A percentile compares a stretch with the other conserved stretches of the same genome.
phyloP scores from a whole-genome alignment of 2,329 filamentous ascomycete species.

The Cordyceps javanica region DNA sequence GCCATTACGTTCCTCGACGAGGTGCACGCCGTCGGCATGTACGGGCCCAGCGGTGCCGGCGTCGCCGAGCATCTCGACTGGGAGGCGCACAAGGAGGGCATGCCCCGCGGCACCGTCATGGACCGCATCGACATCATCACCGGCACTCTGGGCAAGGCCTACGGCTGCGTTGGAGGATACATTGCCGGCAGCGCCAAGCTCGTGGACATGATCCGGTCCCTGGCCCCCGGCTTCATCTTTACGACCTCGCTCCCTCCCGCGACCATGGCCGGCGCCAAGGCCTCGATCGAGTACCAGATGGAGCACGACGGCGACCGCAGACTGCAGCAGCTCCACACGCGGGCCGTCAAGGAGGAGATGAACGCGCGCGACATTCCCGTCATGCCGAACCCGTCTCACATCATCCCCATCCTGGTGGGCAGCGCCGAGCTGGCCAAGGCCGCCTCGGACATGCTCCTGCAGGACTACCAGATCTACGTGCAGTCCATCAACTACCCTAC shows the following conservation, averaged over 20 bases:
- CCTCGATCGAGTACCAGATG: constrained; percentile 93
- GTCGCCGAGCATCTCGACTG: constrained; percentile 97
- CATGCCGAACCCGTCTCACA: constrained; percentile 96
- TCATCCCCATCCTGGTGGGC: constrained; percentile 87
- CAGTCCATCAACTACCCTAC: constrained; percentile 99
- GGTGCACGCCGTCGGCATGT: constrained; percentile 99
- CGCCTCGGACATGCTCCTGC: constrained; percentile 85
- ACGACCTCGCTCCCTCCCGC: constrained; percentile 94
- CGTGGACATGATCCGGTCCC: constrained; percentile 87
- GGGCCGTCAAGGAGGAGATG: constrained; percentile 83
- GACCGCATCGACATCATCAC: constrained; percentile 98
- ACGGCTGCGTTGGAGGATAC: constrained; percentile 95
- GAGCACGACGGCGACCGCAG: constrained; percentile 77
- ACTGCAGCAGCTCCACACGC: constrained; percentile 93
- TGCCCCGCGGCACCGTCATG: constrained; percentile 77
- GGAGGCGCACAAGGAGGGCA: constrained; percentile 72
- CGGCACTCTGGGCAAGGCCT: constrained; percentile 93
- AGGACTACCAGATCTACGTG: constrained; percentile 90
- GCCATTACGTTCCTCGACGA: constrained; percentile 97
- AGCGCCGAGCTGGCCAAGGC: constrained; percentile 89
- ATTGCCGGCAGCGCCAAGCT: constrained; percentile 84
- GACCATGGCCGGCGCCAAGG: constrained; percentile 89
- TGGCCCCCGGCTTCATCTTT: constrained; percentile 97
- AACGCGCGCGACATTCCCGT: constrained; percentile 81
- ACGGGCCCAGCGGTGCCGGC: constrained; percentile 89